Conservation (phyloP, 2,329 filamentous ascomycete genomes). For the Alternaria atra region DNA sequence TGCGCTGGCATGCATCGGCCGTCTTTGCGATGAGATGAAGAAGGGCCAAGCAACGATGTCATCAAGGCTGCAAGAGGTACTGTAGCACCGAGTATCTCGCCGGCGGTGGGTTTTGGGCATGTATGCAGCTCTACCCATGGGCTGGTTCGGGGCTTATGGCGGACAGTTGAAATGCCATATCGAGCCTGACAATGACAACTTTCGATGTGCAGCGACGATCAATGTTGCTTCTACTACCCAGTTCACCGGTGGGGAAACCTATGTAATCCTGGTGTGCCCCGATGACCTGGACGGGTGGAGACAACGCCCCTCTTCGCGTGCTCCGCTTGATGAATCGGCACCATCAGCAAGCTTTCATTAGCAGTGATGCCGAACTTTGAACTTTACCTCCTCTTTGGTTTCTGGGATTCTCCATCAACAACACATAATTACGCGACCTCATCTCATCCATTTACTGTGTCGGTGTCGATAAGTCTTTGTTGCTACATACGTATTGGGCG, state of each 20-base stretch:
- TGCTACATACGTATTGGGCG: background rate
- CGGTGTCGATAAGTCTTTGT: background rate
- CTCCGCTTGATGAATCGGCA: conserved; percentile 28
- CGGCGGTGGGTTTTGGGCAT: conserved; percentile 7
- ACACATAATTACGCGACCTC: background rate
- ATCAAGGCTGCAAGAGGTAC: background rate
- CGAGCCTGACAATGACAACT: conserved; percentile 7
- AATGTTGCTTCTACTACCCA: conserved; percentile 15
- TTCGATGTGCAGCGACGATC: conserved; percentile 2
- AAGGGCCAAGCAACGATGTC: background rate
- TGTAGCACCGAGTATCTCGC: conserved; percentile 7
- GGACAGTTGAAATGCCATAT: conserved; percentile 2
- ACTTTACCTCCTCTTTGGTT: conserved; percentile 3
- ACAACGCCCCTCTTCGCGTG: conserved; percentile 28
- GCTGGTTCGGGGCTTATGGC: conserved; percentile 8
- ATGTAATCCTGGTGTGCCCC: conserved; percentile 23
- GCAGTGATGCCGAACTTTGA: background rate
- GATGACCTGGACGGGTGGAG: conserved; percentile 32
- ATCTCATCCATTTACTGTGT: background rate
- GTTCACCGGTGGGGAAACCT: conserved; percentile 14
- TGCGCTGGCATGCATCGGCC: conserved; percentile 16
- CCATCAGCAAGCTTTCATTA: conserved; percentile 10
- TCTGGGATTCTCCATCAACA: background rate
- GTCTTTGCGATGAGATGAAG: background rate
- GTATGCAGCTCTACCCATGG: conserved; percentile 10